Conservation (phyloP, 2,329 filamentous ascomycete genomes). For the Cladosporium sp. region DNA sequence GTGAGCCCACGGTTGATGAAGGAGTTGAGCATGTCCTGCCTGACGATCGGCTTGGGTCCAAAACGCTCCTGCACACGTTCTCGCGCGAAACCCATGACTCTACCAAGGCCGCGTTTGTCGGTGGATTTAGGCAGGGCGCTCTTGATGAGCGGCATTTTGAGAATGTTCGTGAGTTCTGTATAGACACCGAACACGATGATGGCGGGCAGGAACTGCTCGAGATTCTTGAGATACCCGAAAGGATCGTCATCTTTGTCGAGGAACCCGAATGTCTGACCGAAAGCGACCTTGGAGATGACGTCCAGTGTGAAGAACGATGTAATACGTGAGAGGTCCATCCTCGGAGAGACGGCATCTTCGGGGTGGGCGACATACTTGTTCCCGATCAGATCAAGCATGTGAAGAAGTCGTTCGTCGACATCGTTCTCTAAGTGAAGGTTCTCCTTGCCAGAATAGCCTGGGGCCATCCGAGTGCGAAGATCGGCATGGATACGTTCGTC, state of each 20-base stretch:
- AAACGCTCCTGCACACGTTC: slow-evolving; percentile 46
- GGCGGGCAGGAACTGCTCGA: slow-evolving; percentile 40
- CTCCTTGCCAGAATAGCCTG: slow-evolving; percentile 39
- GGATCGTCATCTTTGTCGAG: slow-evolving; percentile 47
- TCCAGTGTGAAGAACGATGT: slow-evolving; percentile 40
- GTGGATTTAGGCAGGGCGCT: slow-evolving; percentile 42
- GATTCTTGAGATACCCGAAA: slow-evolving; percentile 46
- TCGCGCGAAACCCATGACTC: slow-evolving; percentile 42
- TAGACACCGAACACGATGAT: slow-evolving; percentile 43
- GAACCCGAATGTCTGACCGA: slow-evolving; percentile 46
- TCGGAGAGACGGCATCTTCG: slow-evolving; percentile 27
- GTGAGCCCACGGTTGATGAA: slow-evolving; percentile 33
- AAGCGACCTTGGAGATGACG: slow-evolving; percentile 39
- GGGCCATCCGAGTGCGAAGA: slow-evolving; percentile 34
- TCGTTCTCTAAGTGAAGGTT: slow-evolving; percentile 34
- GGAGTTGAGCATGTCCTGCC: no score
- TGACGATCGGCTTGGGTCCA: slow-evolving; percentile 19
- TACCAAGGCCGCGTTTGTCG: slow-evolving; percentile 40
- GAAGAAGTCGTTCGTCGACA: slow-evolving; percentile 34
- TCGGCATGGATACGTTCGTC: slow-evolving; percentile 37
- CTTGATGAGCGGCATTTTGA: slow-evolving; percentile 41
- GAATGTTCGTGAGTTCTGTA: slow-evolving; percentile 39
- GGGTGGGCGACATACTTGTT: slow-evolving; percentile 32
- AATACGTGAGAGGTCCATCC: slow-evolving; percentile 34
- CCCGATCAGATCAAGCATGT: slow-evolving; percentile 31